These are phyloP conservation scores for Nemania serpens DNA, from an alignment of 2,329 filamentous ascomycete genomes.

Conservation along the genomic window DNA sequence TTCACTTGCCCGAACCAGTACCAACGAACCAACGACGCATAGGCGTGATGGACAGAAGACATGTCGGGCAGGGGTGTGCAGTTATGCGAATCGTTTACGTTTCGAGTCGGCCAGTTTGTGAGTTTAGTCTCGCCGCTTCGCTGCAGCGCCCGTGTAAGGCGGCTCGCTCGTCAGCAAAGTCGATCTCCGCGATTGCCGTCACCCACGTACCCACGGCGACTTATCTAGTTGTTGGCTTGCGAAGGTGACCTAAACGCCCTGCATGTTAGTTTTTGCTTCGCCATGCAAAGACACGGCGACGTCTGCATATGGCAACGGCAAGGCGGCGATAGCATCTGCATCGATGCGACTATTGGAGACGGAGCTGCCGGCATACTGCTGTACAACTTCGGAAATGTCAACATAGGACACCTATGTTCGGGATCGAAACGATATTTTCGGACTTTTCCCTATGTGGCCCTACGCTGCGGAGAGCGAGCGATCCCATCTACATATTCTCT, in stretches of 20 bases:
- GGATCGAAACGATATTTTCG: no score
- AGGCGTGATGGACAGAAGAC: background rate
- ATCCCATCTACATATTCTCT: no score
- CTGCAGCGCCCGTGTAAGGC: constrained; percentile 3
- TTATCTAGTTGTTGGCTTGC: background rate
- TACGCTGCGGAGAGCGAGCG: no score
- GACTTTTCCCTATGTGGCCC: no score
- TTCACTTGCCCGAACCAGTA: no score
- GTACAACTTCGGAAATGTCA: no score
- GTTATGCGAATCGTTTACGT: constrained; percentile 2
- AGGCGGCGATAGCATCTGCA: no score
- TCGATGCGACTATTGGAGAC: no score
- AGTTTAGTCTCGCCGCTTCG: background rate
- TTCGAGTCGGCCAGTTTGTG: background rate
- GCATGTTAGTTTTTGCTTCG: background rate
- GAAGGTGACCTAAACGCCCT: background rate
- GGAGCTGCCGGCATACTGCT: no score
- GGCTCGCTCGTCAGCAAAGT: background rate
- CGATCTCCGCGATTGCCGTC: background rate
- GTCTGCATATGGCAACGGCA: background rate
- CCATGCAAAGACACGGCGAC: background rate
- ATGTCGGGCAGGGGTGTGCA: background rate
- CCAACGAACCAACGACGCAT: no score
- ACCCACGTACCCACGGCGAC: background rate
- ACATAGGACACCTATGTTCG: no score